Conservation (phyloP, 225 moss, liverwort and hornwort genomes). For the Marchantia polymorpha region DNA sequence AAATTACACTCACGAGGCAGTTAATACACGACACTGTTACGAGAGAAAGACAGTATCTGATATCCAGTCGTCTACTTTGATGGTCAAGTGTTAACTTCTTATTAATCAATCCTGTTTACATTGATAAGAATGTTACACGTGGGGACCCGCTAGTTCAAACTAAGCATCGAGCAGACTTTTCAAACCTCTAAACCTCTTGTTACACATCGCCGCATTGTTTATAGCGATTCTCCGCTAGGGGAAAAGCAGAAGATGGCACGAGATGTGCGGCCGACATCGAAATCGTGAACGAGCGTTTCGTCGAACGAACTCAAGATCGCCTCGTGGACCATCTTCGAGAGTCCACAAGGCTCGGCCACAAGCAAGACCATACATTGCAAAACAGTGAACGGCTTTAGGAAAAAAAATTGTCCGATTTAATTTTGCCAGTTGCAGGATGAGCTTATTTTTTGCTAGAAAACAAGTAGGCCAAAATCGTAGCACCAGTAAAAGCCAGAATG, state of each 20-base stretch:
- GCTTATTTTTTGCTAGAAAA: slow-evolving; percentile 5
- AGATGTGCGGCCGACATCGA: background rate
- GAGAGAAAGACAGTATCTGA: background rate
- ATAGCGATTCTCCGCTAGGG: background rate
- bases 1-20: background rate
- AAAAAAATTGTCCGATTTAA: background rate
- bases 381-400: background rate
- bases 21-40: background rate
- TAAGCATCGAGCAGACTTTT: background rate
- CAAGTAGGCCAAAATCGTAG: slow-evolving; percentile 22
- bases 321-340: background rate
- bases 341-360: background rate
- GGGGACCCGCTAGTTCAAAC: background rate
- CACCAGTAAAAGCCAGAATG: slow-evolving; percentile 22
- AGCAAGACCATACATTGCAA: background rate
- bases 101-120: background rate
- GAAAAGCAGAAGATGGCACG: background rate
- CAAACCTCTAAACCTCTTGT: background rate
- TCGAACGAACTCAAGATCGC: background rate
- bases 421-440: background rate
- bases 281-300: background rate
- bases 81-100: background rate
- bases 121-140: background rate
- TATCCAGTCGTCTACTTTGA: background rate
- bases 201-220: background rate